Evolutionary conservation across 1,139 yeast species (phyloP), one percentile per base, ranked within the genome.

Genomic region (Pichia sp.): DNA sequence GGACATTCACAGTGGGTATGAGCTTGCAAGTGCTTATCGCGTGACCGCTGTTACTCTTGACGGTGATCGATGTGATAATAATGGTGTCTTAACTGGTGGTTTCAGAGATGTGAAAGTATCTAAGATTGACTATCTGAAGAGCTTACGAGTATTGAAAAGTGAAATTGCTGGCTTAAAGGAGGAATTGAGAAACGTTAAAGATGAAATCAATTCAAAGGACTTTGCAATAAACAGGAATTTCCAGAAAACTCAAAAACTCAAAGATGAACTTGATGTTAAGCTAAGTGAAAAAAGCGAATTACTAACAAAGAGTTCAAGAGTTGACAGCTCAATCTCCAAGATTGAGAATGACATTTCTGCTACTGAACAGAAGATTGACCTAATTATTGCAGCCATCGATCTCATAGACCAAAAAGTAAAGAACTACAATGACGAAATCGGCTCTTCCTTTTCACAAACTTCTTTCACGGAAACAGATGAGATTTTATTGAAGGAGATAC

Each of bases 71-170:
- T 86, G 86, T 30, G 94, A 86, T 49, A 74, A 73, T 34, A 75
- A 68, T 46, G 98, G 98, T 57, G 83, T 81, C 2, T 60, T 91
- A 37, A 78, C 87, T 14, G 98, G 98, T 60, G 98, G 98, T 35
- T 87, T 72, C 53, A 71, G 84, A 48, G 94, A 86, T 51, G 71
- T 69, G 45, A 71, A 74, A 47, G 64, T 63, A 31, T 80, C 88
- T 0, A 67, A 93, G 45, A 60, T 88, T 32, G 94, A 85, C 48
- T 77, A 83, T 3, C 66, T 85, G 49, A 74, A 74, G 39, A 55
- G 62, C 17, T 70, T 80, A 44, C 64, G 71, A 14, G 66, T 61
- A 38, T 74, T 80, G 51, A 69, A 69, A 39, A 56, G 59, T 6
- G 67, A 69, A 34, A 56, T 74, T 14, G 50, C 50, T 6, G 50